Evolutionary conservation across 2,329 filamentous ascomycete species (phyloP).

Genomic region (Aspergillus sp.): DNA sequence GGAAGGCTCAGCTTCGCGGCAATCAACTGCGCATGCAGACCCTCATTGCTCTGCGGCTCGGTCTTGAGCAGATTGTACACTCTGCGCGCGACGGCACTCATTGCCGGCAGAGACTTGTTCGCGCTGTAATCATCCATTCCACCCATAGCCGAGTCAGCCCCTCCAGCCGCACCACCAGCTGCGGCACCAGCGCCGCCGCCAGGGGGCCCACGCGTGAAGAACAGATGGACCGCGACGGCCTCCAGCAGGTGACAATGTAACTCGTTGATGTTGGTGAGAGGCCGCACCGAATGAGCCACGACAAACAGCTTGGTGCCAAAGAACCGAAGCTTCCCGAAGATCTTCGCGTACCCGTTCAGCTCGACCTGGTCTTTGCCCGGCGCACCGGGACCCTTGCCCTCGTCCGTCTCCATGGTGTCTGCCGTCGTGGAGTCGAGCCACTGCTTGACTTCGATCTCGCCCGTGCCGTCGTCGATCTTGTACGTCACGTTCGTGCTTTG

Average conservation of each 20-base stretch:
- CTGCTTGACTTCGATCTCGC: constrained; percentile 71
- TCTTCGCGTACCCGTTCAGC: constrained; percentile 77
- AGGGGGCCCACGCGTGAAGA: constrained; percentile 69
- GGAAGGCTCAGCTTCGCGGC: constrained; percentile 65
- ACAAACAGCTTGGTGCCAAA: constrained; percentile 84
- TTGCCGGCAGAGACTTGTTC: constrained; percentile 43
- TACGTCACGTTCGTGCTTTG: constrained; percentile 91
- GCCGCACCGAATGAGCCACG: constrained; percentile 75
- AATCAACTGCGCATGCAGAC: constrained; percentile 77
- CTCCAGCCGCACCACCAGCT: constrained; percentile 42
- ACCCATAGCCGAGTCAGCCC: constrained; percentile 29
- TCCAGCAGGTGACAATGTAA: constrained; percentile 90
- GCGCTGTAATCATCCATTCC: constrained; percentile 31
- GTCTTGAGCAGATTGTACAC: constrained; percentile 70
- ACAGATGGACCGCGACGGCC: constrained; percentile 82
- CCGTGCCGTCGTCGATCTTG: constrained; percentile 92
- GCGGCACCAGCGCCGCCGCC: constrained; percentile 47
- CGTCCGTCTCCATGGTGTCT: constrained; percentile 48
- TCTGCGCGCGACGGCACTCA: constrained; percentile 61
- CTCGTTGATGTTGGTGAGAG: constrained; percentile 84
- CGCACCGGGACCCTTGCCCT: constrained; percentile 39
- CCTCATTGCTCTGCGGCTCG: constrained; percentile 72
- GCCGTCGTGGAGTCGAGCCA: constrained; percentile 45
- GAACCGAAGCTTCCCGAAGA: constrained; percentile 79
- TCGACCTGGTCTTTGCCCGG: constrained; percentile 57